Conservation (phyloP, 2,329 filamentous ascomycete species). For the Calonectria pteridis region DNA sequence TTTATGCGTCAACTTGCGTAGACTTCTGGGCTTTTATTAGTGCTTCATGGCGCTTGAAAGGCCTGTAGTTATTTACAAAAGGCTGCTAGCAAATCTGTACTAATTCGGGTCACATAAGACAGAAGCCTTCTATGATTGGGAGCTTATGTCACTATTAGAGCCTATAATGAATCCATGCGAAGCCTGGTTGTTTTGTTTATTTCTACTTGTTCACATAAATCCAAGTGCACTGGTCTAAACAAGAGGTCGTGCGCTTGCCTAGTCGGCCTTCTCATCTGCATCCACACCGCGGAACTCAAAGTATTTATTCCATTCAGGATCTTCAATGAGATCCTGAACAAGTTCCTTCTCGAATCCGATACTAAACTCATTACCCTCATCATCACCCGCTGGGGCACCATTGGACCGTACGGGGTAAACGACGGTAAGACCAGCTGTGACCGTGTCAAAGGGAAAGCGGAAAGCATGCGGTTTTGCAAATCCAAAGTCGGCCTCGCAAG, state of each 20-base stretch:
- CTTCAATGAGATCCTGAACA: not conserved
- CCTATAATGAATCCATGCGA: too few species aligned
- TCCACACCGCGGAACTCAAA: not conserved
- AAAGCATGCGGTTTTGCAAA: not conserved
- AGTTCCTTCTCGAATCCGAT: not conserved
- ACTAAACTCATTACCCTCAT: not conserved
- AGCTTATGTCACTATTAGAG: too few species aligned
- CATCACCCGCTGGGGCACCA: not conserved
- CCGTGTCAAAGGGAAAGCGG: not conserved
- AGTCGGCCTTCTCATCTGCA: not conserved
- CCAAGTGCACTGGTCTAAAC: not conserved
- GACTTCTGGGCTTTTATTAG: too few species aligned
- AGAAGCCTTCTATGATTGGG: too few species aligned
- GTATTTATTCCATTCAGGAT: not conserved
- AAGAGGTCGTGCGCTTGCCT: not conserved
- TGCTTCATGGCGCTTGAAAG: too few species aligned
- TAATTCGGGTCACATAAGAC: too few species aligned
- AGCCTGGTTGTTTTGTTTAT: too few species aligned
- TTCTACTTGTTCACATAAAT: too few species aligned
- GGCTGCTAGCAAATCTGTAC: too few species aligned
- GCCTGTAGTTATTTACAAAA: too few species aligned
- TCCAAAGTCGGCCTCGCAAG: not conserved
- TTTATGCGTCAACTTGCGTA: too few species aligned
- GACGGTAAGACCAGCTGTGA: not conserved
- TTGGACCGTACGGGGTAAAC: not conserved